Conservation (phyloP, 2,329 filamentous ascomycete genomes). For the Fusarium liriodendri region DNA sequence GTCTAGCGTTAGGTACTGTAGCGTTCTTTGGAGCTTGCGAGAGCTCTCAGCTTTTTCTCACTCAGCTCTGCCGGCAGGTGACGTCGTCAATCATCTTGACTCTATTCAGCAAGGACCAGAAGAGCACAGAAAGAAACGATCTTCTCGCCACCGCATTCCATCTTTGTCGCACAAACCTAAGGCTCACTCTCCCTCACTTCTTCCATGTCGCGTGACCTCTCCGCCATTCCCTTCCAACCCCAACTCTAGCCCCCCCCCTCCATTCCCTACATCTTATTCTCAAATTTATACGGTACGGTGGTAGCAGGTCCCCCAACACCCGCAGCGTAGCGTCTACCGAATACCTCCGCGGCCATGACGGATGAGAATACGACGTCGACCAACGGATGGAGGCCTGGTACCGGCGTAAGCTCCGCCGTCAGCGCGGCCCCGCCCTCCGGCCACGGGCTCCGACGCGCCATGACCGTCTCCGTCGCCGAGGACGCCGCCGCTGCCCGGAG, state of each 20-base stretch:
- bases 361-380: slow-evolving; percentile 33
- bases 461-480: slow-evolving; percentile 50
- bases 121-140: neutral
- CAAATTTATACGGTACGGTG: slow-evolving; percentile 2
- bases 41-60: neutral
- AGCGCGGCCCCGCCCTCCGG: slow-evolving; percentile 44
- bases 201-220: slow-evolving; percentile 35
- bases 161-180: slow-evolving; percentile 24
- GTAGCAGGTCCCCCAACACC: slow-evolving; percentile 1
- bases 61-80: slow-evolving; percentile 14
- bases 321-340: slow-evolving; percentile 7
- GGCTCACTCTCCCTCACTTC: slow-evolving; percentile 2
- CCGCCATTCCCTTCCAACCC: slow-evolving; percentile 7
- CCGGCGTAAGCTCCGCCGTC: slow-evolving; percentile 35
- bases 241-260: neutral
- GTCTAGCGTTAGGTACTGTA: neutral
- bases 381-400: slow-evolving; percentile 39
- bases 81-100: slow-evolving; percentile 25
- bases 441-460: slow-evolving; percentile 55
- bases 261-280: neutral
- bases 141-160: slow-evolving; percentile 36
- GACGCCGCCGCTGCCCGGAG: slow-evolving; percentile 24
- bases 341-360: slow-evolving; percentile 19
- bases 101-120: neutral
- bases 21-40: neutral